Percentiles rank a stretch among this genome's conserved stretches.
Conservation (phyloP, 768 basidiomycete genomes). For the Termitomyces sp. region DNA sequence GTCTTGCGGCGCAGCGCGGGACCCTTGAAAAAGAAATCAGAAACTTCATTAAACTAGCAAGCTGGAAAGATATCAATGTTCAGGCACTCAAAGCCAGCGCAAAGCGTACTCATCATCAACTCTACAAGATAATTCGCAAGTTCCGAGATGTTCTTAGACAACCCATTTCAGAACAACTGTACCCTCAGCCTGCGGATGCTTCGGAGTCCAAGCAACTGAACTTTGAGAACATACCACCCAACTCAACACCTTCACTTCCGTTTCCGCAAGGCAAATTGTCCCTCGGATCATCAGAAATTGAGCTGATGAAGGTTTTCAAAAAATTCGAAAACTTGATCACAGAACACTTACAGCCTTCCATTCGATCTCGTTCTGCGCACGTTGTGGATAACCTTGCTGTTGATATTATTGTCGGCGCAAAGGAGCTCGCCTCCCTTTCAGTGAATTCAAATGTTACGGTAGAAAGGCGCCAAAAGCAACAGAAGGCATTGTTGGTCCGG, state of each 20-base stretch:
- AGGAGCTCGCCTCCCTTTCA: slow-evolving; percentile 43
- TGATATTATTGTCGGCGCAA: slow-evolving; percentile 59
- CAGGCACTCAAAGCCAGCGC: slow-evolving; percentile 91
- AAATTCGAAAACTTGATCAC: slow-evolving; percentile 43
- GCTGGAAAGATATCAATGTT: slow-evolving; percentile 97
- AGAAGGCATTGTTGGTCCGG: slow-evolving; percentile 68
- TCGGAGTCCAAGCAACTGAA: slow-evolving; percentile 22
- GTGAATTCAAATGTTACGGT: slow-evolving; percentile 35
- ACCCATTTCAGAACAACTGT: slow-evolving; percentile 45
- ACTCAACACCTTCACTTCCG: neutral
- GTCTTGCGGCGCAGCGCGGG: slow-evolving; percentile 50
- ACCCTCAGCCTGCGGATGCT: slow-evolving; percentile 27
- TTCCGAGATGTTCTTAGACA: slow-evolving; percentile 87
- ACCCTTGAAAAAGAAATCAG: slow-evolving; percentile 74
- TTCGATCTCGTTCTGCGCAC: slow-evolving; percentile 32
- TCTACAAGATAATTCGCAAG: slow-evolving; percentile 87
- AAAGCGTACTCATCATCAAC: slow-evolving; percentile 80
- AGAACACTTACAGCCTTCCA: slow-evolving; percentile 33
- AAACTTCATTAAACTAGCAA: slow-evolving; percentile 88
- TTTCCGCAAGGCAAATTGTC: slow-evolving; percentile 12
- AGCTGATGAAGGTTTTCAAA: slow-evolving; percentile 43
- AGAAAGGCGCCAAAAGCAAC: slow-evolving; percentile 54
- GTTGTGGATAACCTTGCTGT: slow-evolving; percentile 50
- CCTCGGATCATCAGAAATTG: slow-evolving; percentile 17
- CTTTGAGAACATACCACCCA: slow-evolving; percentile 2